These are phyloP conservation scores for Trametes villosa DNA, from an alignment of 768 basidiomycete genomes.

Conservation along the genomic window DNA sequence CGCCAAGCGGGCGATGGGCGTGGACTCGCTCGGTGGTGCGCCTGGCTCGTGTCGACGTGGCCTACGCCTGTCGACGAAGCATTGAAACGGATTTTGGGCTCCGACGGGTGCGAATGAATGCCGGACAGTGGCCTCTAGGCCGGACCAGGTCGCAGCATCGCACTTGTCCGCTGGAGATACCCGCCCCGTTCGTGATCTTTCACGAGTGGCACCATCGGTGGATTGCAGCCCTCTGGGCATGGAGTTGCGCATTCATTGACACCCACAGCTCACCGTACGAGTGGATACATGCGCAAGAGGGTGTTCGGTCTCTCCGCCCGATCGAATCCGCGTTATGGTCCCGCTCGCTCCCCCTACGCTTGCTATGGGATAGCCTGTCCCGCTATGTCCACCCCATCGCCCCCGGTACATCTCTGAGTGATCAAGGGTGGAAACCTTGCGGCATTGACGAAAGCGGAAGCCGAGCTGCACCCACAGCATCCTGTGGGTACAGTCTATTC, in stretches of 20 bases:
- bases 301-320: no score
- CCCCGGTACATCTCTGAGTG: neutral
- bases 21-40: no score
- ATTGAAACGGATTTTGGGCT: neutral
- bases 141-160: no score
- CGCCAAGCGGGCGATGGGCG: no score
- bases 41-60: neutral
- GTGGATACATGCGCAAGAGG: no score
- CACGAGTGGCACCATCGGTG: no score
- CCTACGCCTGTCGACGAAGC: neutral
- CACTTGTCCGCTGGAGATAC: no score
- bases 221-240: no score
- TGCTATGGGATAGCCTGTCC: neutral
- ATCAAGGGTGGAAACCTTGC: neutral
- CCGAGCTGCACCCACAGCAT: neutral
- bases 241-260: no score
- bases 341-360: neutral
- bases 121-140: no score
- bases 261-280: no score
- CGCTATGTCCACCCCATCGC: neutral
- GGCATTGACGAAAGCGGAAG: neutral
- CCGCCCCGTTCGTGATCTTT: no score
- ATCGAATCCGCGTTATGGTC: neutral
- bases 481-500: neutral
- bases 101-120: neutral